These are phyloP conservation scores for Agarophyton chilense DNA, from an alignment of 23 red algal genomes.

Conservation along the genomic window DNA sequence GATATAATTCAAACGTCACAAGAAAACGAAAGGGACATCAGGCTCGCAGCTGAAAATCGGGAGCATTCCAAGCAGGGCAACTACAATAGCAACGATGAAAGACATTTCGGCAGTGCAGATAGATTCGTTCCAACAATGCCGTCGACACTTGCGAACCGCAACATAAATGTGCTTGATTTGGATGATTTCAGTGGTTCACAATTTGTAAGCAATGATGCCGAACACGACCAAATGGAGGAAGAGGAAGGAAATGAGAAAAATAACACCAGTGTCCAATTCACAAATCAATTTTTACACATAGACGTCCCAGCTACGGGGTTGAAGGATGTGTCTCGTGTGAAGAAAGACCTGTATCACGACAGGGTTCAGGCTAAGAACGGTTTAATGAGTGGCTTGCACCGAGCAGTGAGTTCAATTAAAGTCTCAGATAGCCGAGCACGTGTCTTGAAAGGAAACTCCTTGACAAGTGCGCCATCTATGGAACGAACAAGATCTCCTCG, in stretches of 20 bases:
- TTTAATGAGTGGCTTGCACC: conserved; percentile 15
- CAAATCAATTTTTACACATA: conserved; percentile 61
- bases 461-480: not conserved
- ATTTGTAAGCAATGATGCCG: conserved; percentile 9
- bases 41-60: too few relatives aligned
- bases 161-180: too few relatives aligned
- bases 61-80: too few relatives aligned
- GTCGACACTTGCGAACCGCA: too few relatives aligned
- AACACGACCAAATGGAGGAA: conserved; percentile 34
- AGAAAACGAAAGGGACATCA: too few relatives aligned
- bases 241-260: conserved; percentile 15
- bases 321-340: conserved; percentile 28
- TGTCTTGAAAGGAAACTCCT: not conserved
- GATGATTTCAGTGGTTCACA: not conserved
- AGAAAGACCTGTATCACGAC: conserved; percentile 53
- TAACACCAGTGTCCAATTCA: not conserved
- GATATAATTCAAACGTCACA: too few relatives aligned
- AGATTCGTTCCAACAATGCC: too few relatives aligned
- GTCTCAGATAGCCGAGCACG: not conserved
- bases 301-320: conserved; percentile 15
- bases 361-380: conserved; percentile 5
- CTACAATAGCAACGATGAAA: too few relatives aligned
- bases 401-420: conserved; percentile 46
- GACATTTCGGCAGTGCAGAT: too few relatives aligned
- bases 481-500: not conserved